Evolutionary conservation across 768 basidiomycete genomes (phyloP).

Genomic region (Leucocoprinus birnbaumii): DNA sequence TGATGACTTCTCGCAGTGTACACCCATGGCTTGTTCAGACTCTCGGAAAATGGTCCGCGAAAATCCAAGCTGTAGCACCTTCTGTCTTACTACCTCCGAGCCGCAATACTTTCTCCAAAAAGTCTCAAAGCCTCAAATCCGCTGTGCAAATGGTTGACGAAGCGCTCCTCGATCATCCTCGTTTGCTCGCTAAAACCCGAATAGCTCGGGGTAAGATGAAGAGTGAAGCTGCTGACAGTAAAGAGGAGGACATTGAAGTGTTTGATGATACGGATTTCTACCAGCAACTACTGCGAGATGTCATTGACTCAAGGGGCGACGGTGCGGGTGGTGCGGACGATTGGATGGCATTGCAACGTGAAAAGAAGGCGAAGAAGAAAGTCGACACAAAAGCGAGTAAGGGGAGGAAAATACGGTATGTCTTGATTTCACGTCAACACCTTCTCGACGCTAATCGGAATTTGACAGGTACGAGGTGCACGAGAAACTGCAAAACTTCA

Average conservation of each 20-base stretch:
- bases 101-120: conserved; percentile 65
- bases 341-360: conserved; percentile 65
- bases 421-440: not conserved
- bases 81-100: conserved; percentile 69
- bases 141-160: conserved; percentile 80
- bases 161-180: conserved; percentile 52
- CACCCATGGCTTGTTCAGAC: conserved; percentile 77
- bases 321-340: conserved; percentile 44
- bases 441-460: not conserved
- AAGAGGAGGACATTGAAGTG: conserved; percentile 40
- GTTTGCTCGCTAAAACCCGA: conserved; percentile 63
- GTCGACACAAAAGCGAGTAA: conserved; percentile 97
- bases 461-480: conserved; percentile 73
- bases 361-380: conserved; percentile 75
- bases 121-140: conserved; percentile 54
- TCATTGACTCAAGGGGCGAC: conserved; percentile 70
- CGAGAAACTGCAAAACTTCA: conserved; percentile 95
- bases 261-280: conserved; percentile 96
- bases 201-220: conserved; percentile 31
- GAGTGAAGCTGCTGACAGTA: conserved; percentile 29
- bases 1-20: conserved; percentile 42
- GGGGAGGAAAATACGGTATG: conserved; percentile 85
- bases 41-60: conserved; percentile 91
- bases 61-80: conserved; percentile 90
- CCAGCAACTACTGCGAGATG: conserved; percentile 85